Evolutionary conservation across 352 stramenopile species (phyloP), one percentile per base, ranked within the genome.

Genomic region (Poterioochromonas sp.): DNA sequence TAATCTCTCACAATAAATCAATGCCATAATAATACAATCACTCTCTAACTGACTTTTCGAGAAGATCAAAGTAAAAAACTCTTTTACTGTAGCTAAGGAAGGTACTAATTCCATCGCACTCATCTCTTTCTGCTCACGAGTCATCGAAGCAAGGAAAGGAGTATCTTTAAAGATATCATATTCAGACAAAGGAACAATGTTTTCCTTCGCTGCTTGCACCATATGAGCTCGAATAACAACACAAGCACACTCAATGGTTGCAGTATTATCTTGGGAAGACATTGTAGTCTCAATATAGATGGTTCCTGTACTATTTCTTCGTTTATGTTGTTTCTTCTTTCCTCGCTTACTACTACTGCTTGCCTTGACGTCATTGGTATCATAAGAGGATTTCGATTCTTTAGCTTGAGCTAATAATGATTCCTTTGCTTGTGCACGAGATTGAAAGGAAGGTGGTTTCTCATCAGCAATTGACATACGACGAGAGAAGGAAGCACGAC

Each of bases 1-100:
- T 12, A 98, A 84, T 15, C 92, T 88, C 83, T 98, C 94, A 34
- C 98, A 89, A 83, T 98, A 98, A 77, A 98, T 95, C 5, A 98
- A 85, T 54, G 89, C 94, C 87, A 97, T 97, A 83, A 98, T 97
- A 79, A 98, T 97, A 82, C 91, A 97, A 84, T 98, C 94, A 40
- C 87, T 88, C 82, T 98, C 93, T 86, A 95, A 92, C 80, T 94
- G 88, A 76, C 88, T 89, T 44, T 87, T 86, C 20, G 87, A 83
- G 79, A 97, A 97, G 15, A 98, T 88, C 80, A 95, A 86, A 77
- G 91, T 90, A 83, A 97, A 96, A 82, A 97, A 98, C 0, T 85
- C 80, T 0, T 86, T 89, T 77, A 98, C 93, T 73, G 93, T 88
- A 49, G 89, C 85, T 39, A 97, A 84, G 15, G 88, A 88, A 51